phyloP scores from a whole-genome alignment of 768 basidiomycete genomes.

The Strobilomyces echinocephalus region DNA sequence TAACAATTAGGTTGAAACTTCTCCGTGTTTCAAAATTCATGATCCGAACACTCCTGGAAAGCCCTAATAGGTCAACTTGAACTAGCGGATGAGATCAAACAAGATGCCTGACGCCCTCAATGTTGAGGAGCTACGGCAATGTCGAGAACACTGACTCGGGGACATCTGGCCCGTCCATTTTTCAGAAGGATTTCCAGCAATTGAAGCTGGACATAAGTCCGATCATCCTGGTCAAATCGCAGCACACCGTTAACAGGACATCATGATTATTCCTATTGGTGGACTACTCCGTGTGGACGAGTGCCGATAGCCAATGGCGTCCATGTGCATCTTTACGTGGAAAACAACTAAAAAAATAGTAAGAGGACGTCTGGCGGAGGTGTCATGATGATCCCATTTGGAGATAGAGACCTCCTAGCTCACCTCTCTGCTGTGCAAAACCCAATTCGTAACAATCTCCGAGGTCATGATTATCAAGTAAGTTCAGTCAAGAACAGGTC shows the following conservation, averaged over 20 bases:
- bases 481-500: slow-evolving; percentile 18
- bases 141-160: slow-evolving; percentile 14
- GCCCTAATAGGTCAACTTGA: slow-evolving; percentile 4
- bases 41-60: slow-evolving; percentile 16
- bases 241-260: background rate
- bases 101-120: background rate
- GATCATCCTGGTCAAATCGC: slow-evolving; percentile 5
- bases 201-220: background rate
- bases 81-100: slow-evolving; percentile 3
- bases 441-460: slow-evolving; percentile 24
- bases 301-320: background rate
- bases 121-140: slow-evolving; percentile 16
- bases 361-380: slow-evolving; percentile 1
- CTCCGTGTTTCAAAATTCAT: slow-evolving; percentile 25
- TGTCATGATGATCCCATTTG: slow-evolving; percentile 18
- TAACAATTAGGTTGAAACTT: slow-evolving; percentile 26
- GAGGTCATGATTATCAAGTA: slow-evolving; percentile 1
- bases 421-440: slow-evolving; percentile 17
- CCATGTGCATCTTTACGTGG: slow-evolving; percentile 20
- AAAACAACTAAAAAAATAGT: background rate
- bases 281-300: background rate
- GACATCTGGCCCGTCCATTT: slow-evolving; percentile 14
- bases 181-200: slow-evolving; percentile 9
- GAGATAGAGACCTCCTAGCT: slow-evolving; percentile 20
- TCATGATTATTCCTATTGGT: slow-evolving; percentile 6